Evolutionary conservation across 306 rosid species (phyloP).

Genomic region (Acacia confusa): DNA sequence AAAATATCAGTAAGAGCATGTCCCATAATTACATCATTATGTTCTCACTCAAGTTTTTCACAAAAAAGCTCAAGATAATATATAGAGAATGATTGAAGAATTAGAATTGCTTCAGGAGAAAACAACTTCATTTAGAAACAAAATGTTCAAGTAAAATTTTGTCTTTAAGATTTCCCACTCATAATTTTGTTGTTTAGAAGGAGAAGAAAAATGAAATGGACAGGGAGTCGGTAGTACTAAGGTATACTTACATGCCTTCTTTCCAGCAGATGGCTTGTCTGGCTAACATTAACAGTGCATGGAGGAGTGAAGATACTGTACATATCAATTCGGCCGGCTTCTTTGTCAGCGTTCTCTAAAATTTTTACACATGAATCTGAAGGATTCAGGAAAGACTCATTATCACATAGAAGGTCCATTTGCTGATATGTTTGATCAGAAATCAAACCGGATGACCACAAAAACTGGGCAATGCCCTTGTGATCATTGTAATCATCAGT

Average conservation of each 20-base stretch:
- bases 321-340: conserved; percentile 71
- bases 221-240: not conserved
- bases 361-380: conserved; percentile 56
- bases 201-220: not conserved
- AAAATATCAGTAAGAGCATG: conserved; percentile 26
- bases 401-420: conserved; percentile 58
- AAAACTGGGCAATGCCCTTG: conserved; percentile 70
- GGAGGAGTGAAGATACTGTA: conserved; percentile 78
- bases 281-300: conserved; percentile 55
- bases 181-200: not conserved
- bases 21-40: not conserved
- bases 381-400: conserved; percentile 50
- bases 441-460: conserved; percentile 92
- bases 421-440: conserved; percentile 81
- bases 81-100: not conserved
- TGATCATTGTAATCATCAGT: conserved; percentile 79
- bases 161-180: not conserved
- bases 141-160: not conserved
- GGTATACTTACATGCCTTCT: conserved; percentile 61
- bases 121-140: not conserved
- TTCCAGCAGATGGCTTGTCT: conserved; percentile 51
- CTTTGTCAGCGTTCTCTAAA: conserved; percentile 47
- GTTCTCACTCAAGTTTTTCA: not conserved
- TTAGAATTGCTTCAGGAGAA: conserved; percentile 1
- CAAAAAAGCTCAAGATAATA: not conserved